phyloP scores from a whole-genome alignment of 73 alveolate species.

The Paramecium biaurelia region DNA sequence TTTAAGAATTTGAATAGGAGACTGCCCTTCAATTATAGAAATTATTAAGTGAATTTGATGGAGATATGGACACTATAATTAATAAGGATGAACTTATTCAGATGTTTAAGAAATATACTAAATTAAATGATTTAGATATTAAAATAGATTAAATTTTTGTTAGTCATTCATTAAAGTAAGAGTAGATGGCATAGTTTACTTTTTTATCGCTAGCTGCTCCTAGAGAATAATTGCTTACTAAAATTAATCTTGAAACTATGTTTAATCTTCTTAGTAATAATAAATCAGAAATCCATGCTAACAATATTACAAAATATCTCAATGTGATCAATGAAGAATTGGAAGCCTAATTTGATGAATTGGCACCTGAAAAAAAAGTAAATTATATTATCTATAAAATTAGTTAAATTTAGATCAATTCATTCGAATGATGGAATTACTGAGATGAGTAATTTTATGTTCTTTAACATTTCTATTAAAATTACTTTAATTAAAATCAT shows the following conservation, averaged over 20 bases:
- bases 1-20: neutral
- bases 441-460: neutral
- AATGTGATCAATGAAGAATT: neutral
- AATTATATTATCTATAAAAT: neutral
- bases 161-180: neutral
- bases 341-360: neutral
- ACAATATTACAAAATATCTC: neutral
- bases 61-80: neutral
- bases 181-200: neutral
- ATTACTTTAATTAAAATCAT: neutral
- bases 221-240: neutral
- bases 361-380: neutral
- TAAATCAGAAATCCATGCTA: neutral
- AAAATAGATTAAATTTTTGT: neutral
- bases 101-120: neutral
- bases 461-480: neutral
- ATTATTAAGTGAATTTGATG: neutral
- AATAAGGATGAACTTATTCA: neutral
- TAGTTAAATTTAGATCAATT: neutral
- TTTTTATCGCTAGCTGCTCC: constrained; percentile 32
- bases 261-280: neutral
- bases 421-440: neutral
- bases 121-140: neutral
- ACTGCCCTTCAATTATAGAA: neutral
- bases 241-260: neutral